Evolutionary conservation across 495 filamentous ascomycete species (phyloP).

Genomic region (Filosporella fistucella): DNA sequence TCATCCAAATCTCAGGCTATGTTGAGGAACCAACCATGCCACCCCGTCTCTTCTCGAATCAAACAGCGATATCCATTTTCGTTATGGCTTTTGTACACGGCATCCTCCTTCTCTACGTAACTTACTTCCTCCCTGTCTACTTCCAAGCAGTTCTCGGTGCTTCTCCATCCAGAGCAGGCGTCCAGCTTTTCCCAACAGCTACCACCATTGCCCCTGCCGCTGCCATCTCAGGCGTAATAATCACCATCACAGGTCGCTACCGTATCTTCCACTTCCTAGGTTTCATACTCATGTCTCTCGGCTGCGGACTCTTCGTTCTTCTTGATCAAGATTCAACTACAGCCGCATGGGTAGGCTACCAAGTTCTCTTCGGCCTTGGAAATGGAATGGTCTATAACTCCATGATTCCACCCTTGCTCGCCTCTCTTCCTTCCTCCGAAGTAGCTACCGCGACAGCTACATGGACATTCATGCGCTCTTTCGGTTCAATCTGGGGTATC

Average conservation of each 20-base stretch:
- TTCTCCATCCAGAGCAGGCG: slow-evolving; percentile 30
- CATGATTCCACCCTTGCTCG: slow-evolving; percentile 9
- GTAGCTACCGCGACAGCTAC: slow-evolving; percentile 35
- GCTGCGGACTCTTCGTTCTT: slow-evolving; percentile 37
- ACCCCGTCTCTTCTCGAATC: slow-evolving; percentile 2
- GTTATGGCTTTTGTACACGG: slow-evolving; percentile 24
- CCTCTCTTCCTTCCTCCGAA: slow-evolving; percentile 20
- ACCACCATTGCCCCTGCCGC: slow-evolving; percentile 29
- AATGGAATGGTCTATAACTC: slow-evolving; percentile 35
- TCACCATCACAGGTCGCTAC: slow-evolving; percentile 41
- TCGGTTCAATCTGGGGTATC: slow-evolving; percentile 46
- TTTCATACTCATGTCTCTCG: slow-evolving; percentile 34
- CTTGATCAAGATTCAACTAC: slow-evolving; percentile 24
- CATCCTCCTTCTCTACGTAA: slow-evolving; percentile 28
- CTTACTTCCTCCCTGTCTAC: slow-evolving; percentile 45
- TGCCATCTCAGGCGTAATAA: slow-evolving; percentile 25
- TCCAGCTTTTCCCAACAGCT: slow-evolving; percentile 33
- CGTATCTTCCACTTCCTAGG: slow-evolving; percentile 35
- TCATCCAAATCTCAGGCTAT: not conserved
- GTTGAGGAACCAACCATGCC: slow-evolving; percentile 2
- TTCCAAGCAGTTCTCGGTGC: slow-evolving; percentile 36
- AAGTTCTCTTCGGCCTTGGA: slow-evolving; percentile 61
- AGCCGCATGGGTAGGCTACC: slow-evolving; percentile 49
- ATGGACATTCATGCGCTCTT: slow-evolving; percentile 42
- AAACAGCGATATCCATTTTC: slow-evolving; percentile 3